These are phyloP conservation scores for Endocarpon pusillum DNA, from an alignment of 495 filamentous ascomycete genomes.

Conservation along the genomic window DNA sequence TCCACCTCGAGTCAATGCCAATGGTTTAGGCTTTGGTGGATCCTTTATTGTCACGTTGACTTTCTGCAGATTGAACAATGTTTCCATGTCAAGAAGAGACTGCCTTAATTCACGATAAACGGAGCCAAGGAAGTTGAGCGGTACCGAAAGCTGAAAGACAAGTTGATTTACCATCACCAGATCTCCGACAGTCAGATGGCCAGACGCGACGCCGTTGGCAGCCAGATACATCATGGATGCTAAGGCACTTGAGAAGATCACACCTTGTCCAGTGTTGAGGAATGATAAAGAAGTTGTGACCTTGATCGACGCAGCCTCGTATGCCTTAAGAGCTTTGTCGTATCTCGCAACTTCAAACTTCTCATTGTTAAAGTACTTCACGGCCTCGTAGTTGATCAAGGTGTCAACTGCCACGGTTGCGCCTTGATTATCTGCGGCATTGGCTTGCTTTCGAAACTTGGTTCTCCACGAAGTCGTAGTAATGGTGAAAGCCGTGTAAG, in stretches of 20 bases:
- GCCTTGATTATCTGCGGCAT: conserved; percentile 88
- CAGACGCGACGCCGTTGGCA: conserved; percentile 68
- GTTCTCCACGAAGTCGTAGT: conserved; percentile 91
- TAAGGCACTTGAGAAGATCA: conserved; percentile 90
- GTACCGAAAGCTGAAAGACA: conserved; percentile 92
- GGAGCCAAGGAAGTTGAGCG: conserved; percentile 87
- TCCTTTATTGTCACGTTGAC: conserved; percentile 84
- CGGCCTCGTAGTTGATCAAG: conserved; percentile 94
- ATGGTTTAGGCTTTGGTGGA: conserved; percentile 46
- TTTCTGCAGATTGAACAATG: conserved; percentile 95
- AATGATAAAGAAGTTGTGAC: conserved; percentile 83
- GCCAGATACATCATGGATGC: conserved; percentile 98
- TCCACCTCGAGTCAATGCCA: conserved; percentile 58
- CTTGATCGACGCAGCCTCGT: conserved; percentile 91
- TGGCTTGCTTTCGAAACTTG: conserved; percentile 84
- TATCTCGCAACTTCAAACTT: conserved; percentile 83
- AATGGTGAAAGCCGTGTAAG: conserved; percentile 89
- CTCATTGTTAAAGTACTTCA: conserved; percentile 99
- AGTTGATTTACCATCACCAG: conserved; percentile 98
- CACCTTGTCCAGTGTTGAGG: conserved; percentile 92
- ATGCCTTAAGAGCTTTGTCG: conserved; percentile 66
- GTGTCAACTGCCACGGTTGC: conserved; percentile 93
- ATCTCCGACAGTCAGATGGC: conserved; percentile 79
- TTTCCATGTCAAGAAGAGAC: conserved; percentile 94
- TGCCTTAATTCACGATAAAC: conserved; percentile 93